Conservation (phyloP, 129 eudicot genomes). For the Silybum marianum region DNA sequence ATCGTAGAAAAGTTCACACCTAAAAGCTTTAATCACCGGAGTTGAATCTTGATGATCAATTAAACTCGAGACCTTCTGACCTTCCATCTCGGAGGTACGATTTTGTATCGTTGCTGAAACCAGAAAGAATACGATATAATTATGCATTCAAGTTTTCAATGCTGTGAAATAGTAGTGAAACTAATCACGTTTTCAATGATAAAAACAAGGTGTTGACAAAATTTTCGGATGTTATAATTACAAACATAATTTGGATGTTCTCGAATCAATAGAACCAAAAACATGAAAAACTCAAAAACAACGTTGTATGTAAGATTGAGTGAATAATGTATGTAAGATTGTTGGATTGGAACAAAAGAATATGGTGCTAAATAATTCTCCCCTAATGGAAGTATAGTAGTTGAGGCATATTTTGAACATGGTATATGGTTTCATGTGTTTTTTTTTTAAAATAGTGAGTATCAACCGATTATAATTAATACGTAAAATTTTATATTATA, state of each 20-base stretch:
- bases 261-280: background rate
- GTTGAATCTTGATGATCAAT: conserved; percentile 50
- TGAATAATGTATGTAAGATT: too few relatives aligned
- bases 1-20: conserved; percentile 36
- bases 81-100: conserved; percentile 45
- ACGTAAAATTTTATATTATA: too few relatives aligned
- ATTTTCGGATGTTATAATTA: background rate
- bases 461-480: too few relatives aligned
- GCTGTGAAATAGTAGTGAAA: background rate
- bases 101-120: conserved; percentile 49
- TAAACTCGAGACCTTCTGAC: conserved; percentile 53
- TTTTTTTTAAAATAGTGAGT: too few relatives aligned
- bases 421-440: too few relatives aligned
- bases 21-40: conserved; percentile 47
- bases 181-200: background rate
- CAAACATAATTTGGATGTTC: background rate
- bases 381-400: too few relatives aligned
- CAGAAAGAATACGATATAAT: conserved; percentile 6
- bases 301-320: background rate
- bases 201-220: conserved; percentile 1
- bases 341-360: background rate
- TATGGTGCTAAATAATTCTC: background rate
- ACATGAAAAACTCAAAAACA: background rate
- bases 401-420: too few relatives aligned
- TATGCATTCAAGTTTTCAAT: conserved; percentile 3